Evolutionary conservation across 495 filamentous ascomycete genomes (phyloP).

Genomic region (Tuber melanosporum): DNA sequence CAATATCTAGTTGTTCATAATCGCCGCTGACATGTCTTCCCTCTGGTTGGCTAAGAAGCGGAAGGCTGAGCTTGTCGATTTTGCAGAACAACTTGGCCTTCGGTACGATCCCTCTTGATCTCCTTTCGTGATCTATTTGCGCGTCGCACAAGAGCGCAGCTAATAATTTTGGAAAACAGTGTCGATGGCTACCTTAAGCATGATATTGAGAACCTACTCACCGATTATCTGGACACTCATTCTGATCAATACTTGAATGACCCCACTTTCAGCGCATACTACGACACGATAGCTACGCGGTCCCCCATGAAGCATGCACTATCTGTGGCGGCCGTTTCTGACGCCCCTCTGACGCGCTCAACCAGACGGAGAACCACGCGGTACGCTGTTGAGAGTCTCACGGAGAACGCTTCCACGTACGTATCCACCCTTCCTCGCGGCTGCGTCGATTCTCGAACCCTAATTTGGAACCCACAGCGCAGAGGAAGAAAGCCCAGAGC

Average conservation of each 20-base stretch:
- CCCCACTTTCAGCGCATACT: constrained; percentile 66
- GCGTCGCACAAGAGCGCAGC: constrained; percentile 15
- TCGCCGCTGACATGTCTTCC: constrained; percentile 28
- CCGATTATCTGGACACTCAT: constrained; percentile 66
- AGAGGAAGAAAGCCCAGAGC: constrained; percentile 27
- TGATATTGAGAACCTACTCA: constrained; percentile 72
- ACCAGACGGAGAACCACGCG: constrained; percentile 36
- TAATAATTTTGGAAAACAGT: constrained; percentile 47
- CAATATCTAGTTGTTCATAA: background rate
- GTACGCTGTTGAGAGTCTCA: constrained; percentile 17
- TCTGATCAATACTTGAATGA: constrained; percentile 55
- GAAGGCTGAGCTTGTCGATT: constrained; percentile 71
- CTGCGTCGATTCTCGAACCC: background rate
- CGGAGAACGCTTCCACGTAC: constrained; percentile 31
- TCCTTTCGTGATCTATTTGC: constrained; percentile 10
- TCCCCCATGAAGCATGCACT: constrained; percentile 70
- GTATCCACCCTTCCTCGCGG: background rate
- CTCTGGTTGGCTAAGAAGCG: constrained; percentile 73
- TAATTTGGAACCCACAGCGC: constrained; percentile 9
- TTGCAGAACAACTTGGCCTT: constrained; percentile 67
- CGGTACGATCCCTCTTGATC: constrained; percentile 46
- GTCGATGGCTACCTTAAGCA: constrained; percentile 65
- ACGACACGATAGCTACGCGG: constrained; percentile 55
- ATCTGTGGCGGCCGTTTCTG: constrained; percentile 6
- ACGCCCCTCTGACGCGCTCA: constrained; percentile 29